A percentile compares a stretch with the other conserved stretches of the same genome.
Conservation (phyloP, 1,139 yeast genomes). For the Candida tetrigidarum region DNA sequence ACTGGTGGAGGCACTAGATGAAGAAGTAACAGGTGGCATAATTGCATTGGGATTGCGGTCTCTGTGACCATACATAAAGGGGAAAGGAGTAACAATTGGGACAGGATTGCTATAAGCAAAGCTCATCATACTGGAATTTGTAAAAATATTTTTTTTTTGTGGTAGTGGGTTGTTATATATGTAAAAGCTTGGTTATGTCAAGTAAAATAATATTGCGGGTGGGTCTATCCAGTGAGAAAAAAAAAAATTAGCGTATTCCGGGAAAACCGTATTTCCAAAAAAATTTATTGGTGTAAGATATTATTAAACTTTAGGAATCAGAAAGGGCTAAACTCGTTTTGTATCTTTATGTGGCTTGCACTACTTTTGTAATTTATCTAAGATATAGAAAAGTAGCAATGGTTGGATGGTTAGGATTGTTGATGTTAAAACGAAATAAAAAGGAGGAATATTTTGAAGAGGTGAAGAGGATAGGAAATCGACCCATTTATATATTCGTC, state of each 20-base stretch:
- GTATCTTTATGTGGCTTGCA: no score
- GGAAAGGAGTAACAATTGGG: conserved; percentile 1
- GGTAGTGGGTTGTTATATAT: not conserved
- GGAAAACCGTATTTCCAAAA: conserved; percentile 7
- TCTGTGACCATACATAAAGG: conserved; percentile 3
- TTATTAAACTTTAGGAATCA: not conserved
- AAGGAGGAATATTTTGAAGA: no score
- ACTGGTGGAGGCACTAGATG: not conserved
- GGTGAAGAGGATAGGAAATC: not conserved
- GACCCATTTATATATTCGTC: not conserved
- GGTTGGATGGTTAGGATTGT: no score
- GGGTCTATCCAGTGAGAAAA: conserved; percentile 1
- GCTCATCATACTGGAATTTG: conserved; percentile 3
- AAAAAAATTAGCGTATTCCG: not conserved
- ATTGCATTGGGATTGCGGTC: conserved; percentile 2
- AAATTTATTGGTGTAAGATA: conserved; percentile 1
- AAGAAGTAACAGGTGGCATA: not conserved
- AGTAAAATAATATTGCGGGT: not conserved
- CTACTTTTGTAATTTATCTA: no score
- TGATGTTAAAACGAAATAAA: no score
- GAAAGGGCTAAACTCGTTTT: no score
- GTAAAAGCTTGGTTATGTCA: conserved; percentile 1
- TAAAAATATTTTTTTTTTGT: not conserved
- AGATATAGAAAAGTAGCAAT: no score
- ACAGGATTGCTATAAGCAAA: conserved; percentile 2